These are phyloP conservation scores for Nymphaea thermarum DNA, from an alignment of 164 flowering plant species.

Conservation along the genomic window DNA sequence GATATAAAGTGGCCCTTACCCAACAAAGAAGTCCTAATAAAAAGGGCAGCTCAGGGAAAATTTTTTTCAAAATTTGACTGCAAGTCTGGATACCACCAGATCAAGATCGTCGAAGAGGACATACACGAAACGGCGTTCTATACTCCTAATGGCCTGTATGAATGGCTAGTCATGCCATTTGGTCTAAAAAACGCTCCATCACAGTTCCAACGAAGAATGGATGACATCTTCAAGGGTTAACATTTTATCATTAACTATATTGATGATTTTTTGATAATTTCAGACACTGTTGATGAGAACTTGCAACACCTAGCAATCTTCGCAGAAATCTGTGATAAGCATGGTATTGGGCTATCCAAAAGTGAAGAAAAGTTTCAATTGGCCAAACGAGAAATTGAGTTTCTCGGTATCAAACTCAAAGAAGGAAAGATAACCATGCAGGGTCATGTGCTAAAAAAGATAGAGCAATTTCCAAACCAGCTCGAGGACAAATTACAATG, in stretches of 20 bases:
- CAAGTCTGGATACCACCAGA: neutral
- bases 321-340: neutral
- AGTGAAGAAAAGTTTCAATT: neutral
- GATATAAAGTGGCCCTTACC: neutral
- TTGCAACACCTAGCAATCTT: neutral
- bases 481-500: neutral
- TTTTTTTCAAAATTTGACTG: neutral
- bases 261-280: neutral
- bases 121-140: neutral
- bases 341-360: neutral
- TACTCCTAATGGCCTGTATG: neutral
- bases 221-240: neutral
- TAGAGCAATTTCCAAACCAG: neutral
- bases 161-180: no score
- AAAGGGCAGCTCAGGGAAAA: neutral
- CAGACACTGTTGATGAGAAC: neutral
- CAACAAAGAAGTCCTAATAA: neutral
- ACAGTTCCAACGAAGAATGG: neutral
- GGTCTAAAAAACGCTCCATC: no score
- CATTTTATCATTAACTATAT: neutral
- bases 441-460: neutral
- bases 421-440: neutral
- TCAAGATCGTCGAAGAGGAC: neutral
- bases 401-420: neutral
- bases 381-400: neutral